phyloP scores from a whole-genome alignment of 1,284 basidiomycete species.

The Ceraceosorus guamensis region DNA sequence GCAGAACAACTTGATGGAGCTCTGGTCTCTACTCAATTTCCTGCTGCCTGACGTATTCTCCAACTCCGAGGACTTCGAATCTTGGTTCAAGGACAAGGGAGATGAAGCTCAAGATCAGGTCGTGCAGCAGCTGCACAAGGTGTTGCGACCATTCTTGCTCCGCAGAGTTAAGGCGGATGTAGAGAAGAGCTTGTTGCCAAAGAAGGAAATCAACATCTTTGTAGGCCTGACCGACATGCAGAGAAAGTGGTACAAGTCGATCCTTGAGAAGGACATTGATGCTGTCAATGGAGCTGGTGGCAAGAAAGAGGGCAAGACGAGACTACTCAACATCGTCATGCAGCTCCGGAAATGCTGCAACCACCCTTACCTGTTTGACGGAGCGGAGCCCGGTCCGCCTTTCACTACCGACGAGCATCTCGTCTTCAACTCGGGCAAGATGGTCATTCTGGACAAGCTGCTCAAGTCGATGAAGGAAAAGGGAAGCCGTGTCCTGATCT shows the following conservation, averaged over 20 bases:
- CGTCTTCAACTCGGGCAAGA: conserved; percentile 89
- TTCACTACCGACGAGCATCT: conserved; percentile 98
- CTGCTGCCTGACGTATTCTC: conserved; percentile 53
- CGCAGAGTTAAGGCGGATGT: conserved; percentile 94
- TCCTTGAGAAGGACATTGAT: conserved; percentile 97
- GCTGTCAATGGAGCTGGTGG: conserved; percentile 66
- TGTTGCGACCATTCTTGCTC: conserved; percentile 86
- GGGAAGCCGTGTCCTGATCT: conserved; percentile 90
- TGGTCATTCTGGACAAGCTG: conserved; percentile 94
- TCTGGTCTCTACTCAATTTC: conserved; percentile 92
- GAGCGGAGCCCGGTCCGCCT: conserved; percentile 80
- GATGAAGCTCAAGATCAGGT: conserved; percentile 64
- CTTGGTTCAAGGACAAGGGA: conserved; percentile 62
- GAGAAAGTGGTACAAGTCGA: conserved; percentile 70
- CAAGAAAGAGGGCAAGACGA: conserved; percentile 97
- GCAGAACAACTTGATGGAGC: conserved; percentile 94
- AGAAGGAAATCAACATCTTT: conserved; percentile 99
- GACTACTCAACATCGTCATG: conserved; percentile 99
- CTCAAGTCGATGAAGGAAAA: conserved; percentile 76
- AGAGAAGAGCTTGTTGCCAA: conserved; percentile 89
- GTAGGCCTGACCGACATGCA: conserved; percentile 98
- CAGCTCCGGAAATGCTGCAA: conserved; percentile 64
- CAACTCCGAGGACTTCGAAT: conserved; percentile 57
- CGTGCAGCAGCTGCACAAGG: conserved; percentile 95
- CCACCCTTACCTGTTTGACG: conserved; percentile 56